phyloP scores from a whole-genome alignment of 768 basidiomycete species.

The Hebeloma cylindrosporum region DNA sequence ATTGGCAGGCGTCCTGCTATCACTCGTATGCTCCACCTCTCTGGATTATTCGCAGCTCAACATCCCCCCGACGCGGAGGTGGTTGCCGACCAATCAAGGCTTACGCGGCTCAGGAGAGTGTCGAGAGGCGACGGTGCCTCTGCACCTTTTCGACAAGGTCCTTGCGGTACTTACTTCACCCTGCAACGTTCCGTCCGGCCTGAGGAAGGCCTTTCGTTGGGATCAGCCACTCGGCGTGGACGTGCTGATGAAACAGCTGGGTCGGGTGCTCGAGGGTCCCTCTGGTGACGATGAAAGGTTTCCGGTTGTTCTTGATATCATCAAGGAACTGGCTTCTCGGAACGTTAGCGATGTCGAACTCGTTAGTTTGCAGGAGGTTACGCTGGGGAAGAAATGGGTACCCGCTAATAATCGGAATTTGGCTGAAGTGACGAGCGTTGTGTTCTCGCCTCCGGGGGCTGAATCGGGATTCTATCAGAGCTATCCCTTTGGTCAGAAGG shows the following conservation, averaged over 20 bases:
- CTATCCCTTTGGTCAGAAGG: conserved; percentile 16
- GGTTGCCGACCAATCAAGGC: conserved; percentile 41
- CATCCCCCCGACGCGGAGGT: conserved; percentile 17
- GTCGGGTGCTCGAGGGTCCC: conserved; percentile 18
- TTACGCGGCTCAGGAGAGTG: conserved; percentile 31
- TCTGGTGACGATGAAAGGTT: conserved; percentile 15
- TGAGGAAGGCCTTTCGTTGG: conserved; percentile 40
- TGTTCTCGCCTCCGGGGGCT: conserved; percentile 18
- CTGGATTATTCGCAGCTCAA: conserved; percentile 19
- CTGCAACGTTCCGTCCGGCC: conserved; percentile 24
- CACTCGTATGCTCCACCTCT: conserved; percentile 13
- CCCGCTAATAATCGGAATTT: conserved; percentile 27
- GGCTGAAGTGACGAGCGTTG: conserved; percentile 20
- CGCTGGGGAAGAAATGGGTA: conserved; percentile 31
- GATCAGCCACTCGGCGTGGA: conserved; percentile 31
- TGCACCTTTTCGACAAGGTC: conserved; percentile 41
- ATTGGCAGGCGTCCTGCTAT: conserved; percentile 11
- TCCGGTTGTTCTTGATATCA: conserved; percentile 22
- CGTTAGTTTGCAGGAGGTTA: conserved; percentile 13
- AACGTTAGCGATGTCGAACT: conserved; percentile 19
- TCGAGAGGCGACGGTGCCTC: conserved; percentile 23
- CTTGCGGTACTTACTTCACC: conserved; percentile 30
- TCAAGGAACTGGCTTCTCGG: conserved; percentile 32
- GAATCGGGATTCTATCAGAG: conserved; percentile 31
- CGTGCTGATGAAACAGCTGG: conserved; percentile 36